Base-by-base conservation (phyloP, 2,329 filamentous ascomycete genomes). In the Trichoderma sp. region DNA sequence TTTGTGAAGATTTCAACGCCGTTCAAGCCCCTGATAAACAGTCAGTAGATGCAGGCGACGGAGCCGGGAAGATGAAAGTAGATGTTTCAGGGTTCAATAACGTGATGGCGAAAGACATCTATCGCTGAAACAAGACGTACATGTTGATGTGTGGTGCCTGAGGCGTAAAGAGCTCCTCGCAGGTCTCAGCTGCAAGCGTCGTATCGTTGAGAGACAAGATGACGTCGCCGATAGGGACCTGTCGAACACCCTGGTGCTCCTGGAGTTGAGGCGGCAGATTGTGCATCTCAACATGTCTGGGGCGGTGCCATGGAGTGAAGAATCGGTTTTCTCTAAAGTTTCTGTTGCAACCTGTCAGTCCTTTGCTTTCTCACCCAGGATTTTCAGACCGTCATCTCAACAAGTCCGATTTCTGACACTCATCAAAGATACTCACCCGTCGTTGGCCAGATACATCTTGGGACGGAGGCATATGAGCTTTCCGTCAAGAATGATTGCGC, bases 391-490 rank as follows among this genome's bases (percentile, higher is more conserved):
- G 5, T 26, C 30, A 24, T 26, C 1, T n/a, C 9, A 19, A n/a
- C 9, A 34, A 30, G 14, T 10, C 7, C 1, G 26, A n/a, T 26
- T 1, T 9, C 12, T 48, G 56, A 26, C 3, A 26, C 15, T n/a
- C 19, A 26, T 48, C 10, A 26, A n/a, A n/a, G n/a, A n/a, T 24
- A 50, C 57, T 60, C 57, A 60, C 44, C 76, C 75, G 67, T 77
- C 75, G 41, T 76, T 75, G 66, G 76, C 75, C 14, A 77, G 70
- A 6, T 69, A 88, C 68, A 91, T 80, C 76, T 92, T 93, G 0
- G 90, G 90, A 12, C 90, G 81, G 65, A 95, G 89, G 66, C 89
- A 80, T 19, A 93, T 77, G 21, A 93, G 88, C 76, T 88, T 86
- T 58, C 85, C 83, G 69, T 93, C 84, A 3, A 75, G 72, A 57